These are phyloP conservation scores for Fomitopsis schrenkii DNA, from an alignment of 1,284 basidiomycete genomes.

Conservation along the genomic window DNA sequence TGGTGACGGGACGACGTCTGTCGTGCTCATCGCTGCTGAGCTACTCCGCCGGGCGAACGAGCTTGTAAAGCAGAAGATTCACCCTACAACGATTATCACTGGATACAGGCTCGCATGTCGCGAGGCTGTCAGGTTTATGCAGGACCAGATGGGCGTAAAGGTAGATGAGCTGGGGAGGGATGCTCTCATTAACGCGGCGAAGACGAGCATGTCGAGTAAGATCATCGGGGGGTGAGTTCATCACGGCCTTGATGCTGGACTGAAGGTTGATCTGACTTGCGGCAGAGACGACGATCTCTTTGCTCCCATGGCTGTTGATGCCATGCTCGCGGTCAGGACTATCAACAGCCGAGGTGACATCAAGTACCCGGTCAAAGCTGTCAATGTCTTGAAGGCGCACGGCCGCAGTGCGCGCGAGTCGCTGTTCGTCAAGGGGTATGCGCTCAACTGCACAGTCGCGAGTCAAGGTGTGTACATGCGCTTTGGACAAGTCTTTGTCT, in stretches of 20 bases:
- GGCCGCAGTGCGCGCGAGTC: conserved; percentile 96
- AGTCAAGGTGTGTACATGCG: conserved; percentile 74
- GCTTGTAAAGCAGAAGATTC: conserved; percentile 97
- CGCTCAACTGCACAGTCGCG: conserved; percentile 97
- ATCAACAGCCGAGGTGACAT: conserved; percentile 93
- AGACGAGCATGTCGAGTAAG: conserved; percentile 99
- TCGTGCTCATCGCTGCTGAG: conserved; percentile 97
- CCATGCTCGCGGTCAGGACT: conserved; percentile 97
- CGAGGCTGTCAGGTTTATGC: conserved; percentile 98
- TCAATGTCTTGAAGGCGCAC: conserved; percentile 99
- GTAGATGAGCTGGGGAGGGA: conserved; percentile 91
- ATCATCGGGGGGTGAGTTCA: conserved; percentile 88
- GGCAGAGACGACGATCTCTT: conserved; percentile 92
- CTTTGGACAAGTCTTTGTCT: neutral
- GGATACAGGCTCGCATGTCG: conserved; percentile 96
- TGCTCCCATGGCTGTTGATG: conserved; percentile 97
- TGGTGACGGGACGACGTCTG: conserved; percentile 98
- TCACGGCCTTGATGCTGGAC: neutral
- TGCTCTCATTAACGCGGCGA: conserved; percentile 93
- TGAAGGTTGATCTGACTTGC: conserved; percentile 5
- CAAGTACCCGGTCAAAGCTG: conserved; percentile 99
- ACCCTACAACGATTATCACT: conserved; percentile 99
- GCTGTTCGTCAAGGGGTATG: conserved; percentile 94
- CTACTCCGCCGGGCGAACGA: conserved; percentile 95
- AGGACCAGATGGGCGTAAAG: conserved; percentile 95